Conservation (phyloP, 768 basidiomycete genomes). For the Paxillus involutus region DNA sequence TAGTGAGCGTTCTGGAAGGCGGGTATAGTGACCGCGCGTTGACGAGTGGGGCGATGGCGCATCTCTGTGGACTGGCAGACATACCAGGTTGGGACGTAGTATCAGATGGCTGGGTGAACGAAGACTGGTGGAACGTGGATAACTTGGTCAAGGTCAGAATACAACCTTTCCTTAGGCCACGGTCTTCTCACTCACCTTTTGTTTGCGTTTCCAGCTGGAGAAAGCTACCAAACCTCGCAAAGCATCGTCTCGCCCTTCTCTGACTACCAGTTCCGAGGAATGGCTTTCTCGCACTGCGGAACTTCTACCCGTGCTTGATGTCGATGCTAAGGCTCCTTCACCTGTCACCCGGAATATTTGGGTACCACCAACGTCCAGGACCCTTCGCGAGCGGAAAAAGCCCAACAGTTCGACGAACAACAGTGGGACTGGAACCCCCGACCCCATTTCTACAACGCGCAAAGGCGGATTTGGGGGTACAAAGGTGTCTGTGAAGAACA, state of each 20-base stretch:
- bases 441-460: slow-evolving; percentile 17
- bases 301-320: slow-evolving; percentile 10
- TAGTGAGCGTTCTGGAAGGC: slow-evolving; percentile 92
- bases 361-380: slow-evolving; percentile 40
- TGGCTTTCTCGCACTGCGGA: slow-evolving; percentile 61
- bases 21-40: slow-evolving; percentile 93
- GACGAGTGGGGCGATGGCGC: slow-evolving; percentile 79
- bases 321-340: slow-evolving; percentile 6
- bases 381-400: slow-evolving; percentile 51
- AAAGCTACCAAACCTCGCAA: slow-evolving; percentile 61
- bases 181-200: background rate
- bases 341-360: slow-evolving; percentile 3
- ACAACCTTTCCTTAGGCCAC: background rate
- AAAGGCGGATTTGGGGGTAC: slow-evolving; percentile 5
- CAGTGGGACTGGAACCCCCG: slow-evolving; percentile 3
- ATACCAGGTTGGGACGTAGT: background rate
- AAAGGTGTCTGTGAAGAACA: slow-evolving; percentile 7
- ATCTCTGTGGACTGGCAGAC: slow-evolving; percentile 64
- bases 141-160: slow-evolving; percentile 56
- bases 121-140: slow-evolving; percentile 62
- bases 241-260: slow-evolving; percentile 38
- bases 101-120: slow-evolving; percentile 31
- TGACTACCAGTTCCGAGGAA: slow-evolving; percentile 34
- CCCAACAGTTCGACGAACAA: slow-evolving; percentile 2
- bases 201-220: slow-evolving; percentile 48